Evolutionary conservation across 768 basidiomycete species (phyloP), one percentile per base, ranked within the genome.

Genomic region (Lactarius sp.): DNA sequence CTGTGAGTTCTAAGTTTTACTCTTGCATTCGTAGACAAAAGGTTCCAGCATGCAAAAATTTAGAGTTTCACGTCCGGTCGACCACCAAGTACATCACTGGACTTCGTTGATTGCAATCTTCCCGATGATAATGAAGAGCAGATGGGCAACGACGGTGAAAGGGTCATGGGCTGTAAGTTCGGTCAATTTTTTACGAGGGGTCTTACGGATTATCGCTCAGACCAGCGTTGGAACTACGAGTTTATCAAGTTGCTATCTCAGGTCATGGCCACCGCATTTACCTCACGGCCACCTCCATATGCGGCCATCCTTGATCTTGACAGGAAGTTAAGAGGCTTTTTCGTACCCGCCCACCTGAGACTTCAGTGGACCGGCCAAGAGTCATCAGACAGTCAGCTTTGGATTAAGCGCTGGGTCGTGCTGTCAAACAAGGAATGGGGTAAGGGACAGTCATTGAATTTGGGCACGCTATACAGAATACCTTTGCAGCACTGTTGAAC

Each of bases 321-420:
- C 71, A 78, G 80, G 42, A 80, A 79, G 61, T 77, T 88, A 56
- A 81, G 86, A 31, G 83, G 87, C 67, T 84, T 85, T 66, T 73
- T 77, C 39, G 77, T 87, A 9, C 85, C 84, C 9, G 61, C 67
- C 1, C 68, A 74, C 34, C 76, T 85, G 49, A 64, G 53, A 46
- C 53, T 52, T 65, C 81, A 80, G 12, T 76, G 79, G n/a, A 70
- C 66, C 14, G 55, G 41, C 18, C 51, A 50, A 53, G 55, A 53
- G 39, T 46, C 61, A 3, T 42, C 59, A 6, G 55, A 49, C 34
- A 52, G 54, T 39, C 54, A 39, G 16, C 53, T 60, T 37, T 55
- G 47, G 55, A 62, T 62, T 27, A 61, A 66, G 47, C 62, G 68
- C 31, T 68, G 68, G 68, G 47, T 67, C 16, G 62, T 64, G 8